These are phyloP conservation scores for Nakazawaea ishiwadae DNA, from an alignment of 805 yeast genomes.

Conservation along the genomic window DNA sequence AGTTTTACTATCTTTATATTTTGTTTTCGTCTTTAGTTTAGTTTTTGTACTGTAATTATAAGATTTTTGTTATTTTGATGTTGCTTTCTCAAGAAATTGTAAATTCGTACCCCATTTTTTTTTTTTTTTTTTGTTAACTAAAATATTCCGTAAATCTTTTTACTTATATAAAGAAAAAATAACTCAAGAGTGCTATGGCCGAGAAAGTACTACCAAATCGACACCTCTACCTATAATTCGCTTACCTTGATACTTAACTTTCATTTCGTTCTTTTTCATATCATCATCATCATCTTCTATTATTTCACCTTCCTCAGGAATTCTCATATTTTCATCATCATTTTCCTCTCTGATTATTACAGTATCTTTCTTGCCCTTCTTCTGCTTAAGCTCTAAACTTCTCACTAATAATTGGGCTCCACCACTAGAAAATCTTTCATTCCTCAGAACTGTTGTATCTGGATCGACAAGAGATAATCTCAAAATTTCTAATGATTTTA, in stretches of 20 bases:
- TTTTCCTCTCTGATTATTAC: constrained; percentile 1
- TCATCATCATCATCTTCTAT: not conserved
- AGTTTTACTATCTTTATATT: no score
- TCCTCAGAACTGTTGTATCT: not conserved
- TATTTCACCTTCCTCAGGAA: not conserved
- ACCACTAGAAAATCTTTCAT: constrained; percentile 6
- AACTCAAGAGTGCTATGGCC: no score
- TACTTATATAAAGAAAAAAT: no score
- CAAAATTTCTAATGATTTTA: constrained; percentile 5
- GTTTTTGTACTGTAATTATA: no score
- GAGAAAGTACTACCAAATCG: constrained; percentile 7
- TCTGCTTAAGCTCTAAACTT: not conserved
- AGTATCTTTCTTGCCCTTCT: not conserved
- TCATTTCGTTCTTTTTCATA: constrained; percentile 1
- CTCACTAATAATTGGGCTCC: constrained; percentile 8
- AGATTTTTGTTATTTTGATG: no score
- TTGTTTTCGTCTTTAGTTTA: no score
- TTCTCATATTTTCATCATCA: not conserved
- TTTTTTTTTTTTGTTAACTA: no score
- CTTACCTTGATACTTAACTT: not conserved
- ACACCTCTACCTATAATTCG: constrained; percentile 5
- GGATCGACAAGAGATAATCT: not conserved
- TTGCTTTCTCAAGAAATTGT: no score
- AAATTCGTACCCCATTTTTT: no score
- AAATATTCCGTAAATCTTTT: not conserved